phyloP scores from a whole-genome alignment of 2,329 filamentous ascomycete genomes.

The Neophaeococcomyces aloes region DNA sequence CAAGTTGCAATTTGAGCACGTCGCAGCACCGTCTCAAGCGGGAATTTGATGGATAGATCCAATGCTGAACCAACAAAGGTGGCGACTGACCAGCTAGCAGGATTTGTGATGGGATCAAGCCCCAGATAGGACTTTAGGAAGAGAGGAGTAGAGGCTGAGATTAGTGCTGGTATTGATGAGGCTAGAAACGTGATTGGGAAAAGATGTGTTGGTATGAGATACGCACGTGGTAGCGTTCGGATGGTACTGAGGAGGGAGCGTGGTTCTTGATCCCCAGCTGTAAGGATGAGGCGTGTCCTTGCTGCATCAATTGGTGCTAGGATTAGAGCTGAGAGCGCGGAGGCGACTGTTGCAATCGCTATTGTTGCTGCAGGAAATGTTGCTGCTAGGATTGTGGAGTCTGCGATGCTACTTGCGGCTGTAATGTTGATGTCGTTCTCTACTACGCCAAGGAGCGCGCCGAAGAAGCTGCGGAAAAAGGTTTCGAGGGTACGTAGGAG shows the following conservation, averaged over 20 bases:
- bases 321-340: slow-evolving; percentile 62
- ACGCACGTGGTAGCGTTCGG: slow-evolving; percentile 57
- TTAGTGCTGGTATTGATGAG: slow-evolving; percentile 69
- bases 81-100: slow-evolving; percentile 68
- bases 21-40: slow-evolving; percentile 81
- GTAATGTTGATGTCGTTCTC: slow-evolving; percentile 53
- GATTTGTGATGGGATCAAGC: slow-evolving; percentile 71
- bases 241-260: slow-evolving; percentile 70
- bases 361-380: slow-evolving; percentile 75
- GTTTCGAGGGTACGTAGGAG: slow-evolving; percentile 79
- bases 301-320: slow-evolving; percentile 84
- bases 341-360: slow-evolving; percentile 56
- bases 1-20: slow-evolving; percentile 73
- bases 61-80: slow-evolving; percentile 70
- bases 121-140: slow-evolving; percentile 74
- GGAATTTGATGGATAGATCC: slow-evolving; percentile 77
- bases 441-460: slow-evolving; percentile 79
- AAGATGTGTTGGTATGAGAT: slow-evolving; percentile 59
- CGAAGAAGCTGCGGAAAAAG: slow-evolving; percentile 83
- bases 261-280: slow-evolving; percentile 61
- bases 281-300: slow-evolving; percentile 76
- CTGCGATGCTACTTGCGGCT: slow-evolving; percentile 30
- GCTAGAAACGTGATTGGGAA: slow-evolving; percentile 78
- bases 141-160: slow-evolving; percentile 73
- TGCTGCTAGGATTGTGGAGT: slow-evolving; percentile 62